Evolutionary conservation across 2,329 filamentous ascomycete species (phyloP).

Genomic region (Sphaerulina musiva): DNA sequence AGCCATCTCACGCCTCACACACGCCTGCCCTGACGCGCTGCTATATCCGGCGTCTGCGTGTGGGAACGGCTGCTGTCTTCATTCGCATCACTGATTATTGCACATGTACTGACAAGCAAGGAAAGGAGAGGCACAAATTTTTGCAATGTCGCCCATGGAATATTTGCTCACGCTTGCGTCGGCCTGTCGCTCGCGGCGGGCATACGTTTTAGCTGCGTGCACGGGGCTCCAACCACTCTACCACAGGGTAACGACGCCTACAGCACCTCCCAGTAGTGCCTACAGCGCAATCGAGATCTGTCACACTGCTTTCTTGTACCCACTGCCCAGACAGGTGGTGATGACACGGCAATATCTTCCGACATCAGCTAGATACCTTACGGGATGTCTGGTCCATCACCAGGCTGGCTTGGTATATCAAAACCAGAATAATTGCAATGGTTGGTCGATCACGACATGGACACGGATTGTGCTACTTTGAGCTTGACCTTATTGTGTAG

Average conservation of each 20-base stretch:
- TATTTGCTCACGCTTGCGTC: background rate
- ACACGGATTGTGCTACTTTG: background rate
- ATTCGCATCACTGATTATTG: background rate
- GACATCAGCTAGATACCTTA: too few relatives aligned
- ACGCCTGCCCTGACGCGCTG: background rate
- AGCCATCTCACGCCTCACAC: slow-evolving; percentile 6
- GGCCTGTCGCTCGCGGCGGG: background rate
- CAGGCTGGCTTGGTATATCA: too few relatives aligned
- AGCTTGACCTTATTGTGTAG: background rate
- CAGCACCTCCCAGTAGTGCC: background rate
- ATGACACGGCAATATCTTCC: too few relatives aligned
- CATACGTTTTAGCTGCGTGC: background rate
- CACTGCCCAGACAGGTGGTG: too few relatives aligned
- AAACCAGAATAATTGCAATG: too few relatives aligned
- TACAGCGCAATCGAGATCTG: too few relatives aligned
- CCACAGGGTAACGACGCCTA: background rate
- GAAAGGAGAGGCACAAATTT: background rate
- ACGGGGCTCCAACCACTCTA: background rate
- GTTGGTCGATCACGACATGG: too few relatives aligned
- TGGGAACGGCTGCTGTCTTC: background rate
- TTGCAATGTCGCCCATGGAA: background rate
- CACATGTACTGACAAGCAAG: background rate
- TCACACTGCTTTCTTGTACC: too few relatives aligned
- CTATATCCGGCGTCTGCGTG: background rate
- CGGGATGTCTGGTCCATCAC: too few relatives aligned